phyloP scores from a whole-genome alignment of 164 flowering plant genomes.

The Malania oleifera region DNA sequence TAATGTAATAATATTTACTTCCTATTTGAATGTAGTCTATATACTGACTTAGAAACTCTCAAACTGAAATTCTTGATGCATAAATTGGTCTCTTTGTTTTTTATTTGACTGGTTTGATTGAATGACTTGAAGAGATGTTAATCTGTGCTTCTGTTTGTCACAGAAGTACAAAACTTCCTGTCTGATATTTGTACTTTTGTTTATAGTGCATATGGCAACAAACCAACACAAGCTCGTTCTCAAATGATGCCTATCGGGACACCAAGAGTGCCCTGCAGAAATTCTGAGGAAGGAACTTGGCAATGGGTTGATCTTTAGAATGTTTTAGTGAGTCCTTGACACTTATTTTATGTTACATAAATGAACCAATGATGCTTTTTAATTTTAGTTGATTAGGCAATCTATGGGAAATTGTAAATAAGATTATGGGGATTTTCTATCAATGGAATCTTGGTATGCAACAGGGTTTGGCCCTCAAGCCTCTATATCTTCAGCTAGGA shows the following conservation, averaged over 20 bases:
- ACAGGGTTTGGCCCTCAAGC: background rate
- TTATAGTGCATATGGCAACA: slow-evolving; percentile 39
- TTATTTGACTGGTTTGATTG: no score
- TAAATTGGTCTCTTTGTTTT: no score
- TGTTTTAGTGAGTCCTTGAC: slow-evolving; percentile 70
- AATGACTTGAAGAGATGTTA: no score
- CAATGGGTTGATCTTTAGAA: slow-evolving; percentile 93
- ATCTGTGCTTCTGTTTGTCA: no score
- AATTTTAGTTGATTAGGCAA: no score
- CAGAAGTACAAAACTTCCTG: no score
- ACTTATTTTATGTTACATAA: background rate
- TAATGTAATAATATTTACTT: no score
- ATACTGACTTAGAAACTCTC: no score
- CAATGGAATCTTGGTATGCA: background rate
- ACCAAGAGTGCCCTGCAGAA: slow-evolving; percentile 74
- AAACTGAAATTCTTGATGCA: no score
- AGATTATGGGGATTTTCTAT: background rate
- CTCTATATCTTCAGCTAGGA: background rate
- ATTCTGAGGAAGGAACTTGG: slow-evolving; percentile 76
- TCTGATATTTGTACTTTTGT: no score
- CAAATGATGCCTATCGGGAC: slow-evolving; percentile 87
- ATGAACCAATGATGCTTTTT: no score
- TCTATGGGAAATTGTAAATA: background rate
- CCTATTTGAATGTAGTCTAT: no score
- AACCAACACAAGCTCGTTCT: slow-evolving; percentile 42